Evolutionary conservation across 75 land plant species (phyloP).

Genomic region (Adiantum capillusveneris): DNA sequence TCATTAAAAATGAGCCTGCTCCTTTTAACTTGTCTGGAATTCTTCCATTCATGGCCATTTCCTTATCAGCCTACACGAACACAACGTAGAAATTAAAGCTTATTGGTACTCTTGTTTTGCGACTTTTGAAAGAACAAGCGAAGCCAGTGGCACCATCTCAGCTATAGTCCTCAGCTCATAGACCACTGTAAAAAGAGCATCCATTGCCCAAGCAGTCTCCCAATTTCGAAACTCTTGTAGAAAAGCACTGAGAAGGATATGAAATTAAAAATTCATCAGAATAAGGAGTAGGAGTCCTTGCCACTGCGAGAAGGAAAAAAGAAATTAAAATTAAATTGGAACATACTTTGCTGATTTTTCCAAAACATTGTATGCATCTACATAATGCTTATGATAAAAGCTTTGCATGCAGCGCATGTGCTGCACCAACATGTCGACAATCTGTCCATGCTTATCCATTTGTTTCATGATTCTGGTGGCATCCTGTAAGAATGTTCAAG

Average conservation of each 20-base stretch:
- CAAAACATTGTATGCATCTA: constrained; percentile 65
- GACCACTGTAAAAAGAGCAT: constrained; percentile 72
- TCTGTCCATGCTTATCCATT: constrained; percentile 35
- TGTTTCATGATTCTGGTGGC: constrained; percentile 53
- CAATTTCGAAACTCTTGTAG: constrained; percentile 96
- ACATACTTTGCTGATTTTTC: constrained; percentile 86
- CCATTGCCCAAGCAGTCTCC: constrained; percentile 98
- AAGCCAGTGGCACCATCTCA: constrained; percentile 52
- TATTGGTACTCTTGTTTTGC: too few species aligned
- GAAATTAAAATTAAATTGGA: neutral
- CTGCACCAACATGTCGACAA: constrained; percentile 53
- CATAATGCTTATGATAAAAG: constrained; percentile 39
- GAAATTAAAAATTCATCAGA: neutral
- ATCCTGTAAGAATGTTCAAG: constrained; percentile 38
- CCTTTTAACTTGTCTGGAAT: constrained; percentile 83
- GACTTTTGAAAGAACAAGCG: neutral
- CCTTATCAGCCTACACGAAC: constrained; percentile 79
- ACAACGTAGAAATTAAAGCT: neutral
- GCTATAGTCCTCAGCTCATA: constrained; percentile 86
- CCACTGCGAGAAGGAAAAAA: neutral
- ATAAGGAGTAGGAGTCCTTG: neutral
- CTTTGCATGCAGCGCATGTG: constrained; percentile 61
- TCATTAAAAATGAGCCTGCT: constrained; percentile 99
- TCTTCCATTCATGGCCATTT: constrained; percentile 73
- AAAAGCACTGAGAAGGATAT: constrained; percentile 55